Evolutionary conservation across 2,329 filamentous ascomycete species (phyloP), one percentile per base, ranked within the genome.

Genomic region (Macrophomina tecta): DNA sequence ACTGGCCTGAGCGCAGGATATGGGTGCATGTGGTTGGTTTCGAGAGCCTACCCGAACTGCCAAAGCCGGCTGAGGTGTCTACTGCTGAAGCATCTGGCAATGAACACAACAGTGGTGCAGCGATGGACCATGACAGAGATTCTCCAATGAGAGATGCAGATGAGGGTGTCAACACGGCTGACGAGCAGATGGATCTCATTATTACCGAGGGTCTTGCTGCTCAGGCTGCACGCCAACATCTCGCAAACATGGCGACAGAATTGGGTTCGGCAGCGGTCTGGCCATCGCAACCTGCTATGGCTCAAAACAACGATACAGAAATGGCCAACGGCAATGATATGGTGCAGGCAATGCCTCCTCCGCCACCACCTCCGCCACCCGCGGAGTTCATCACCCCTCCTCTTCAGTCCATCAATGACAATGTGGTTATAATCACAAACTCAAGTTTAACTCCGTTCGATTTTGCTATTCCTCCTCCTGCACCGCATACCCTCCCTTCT

Each of bases 141-240:
- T 78, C 77, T 18, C 74, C 75, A 11, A 80, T 80, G 78, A 78
- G 75, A 49, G 78, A 78, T 58, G 72, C 73, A 14, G 78, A 77
- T 56, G 77, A 77, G 45, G 68, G 70, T 11, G 56, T 18, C 36
- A 40, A 62, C 14, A 55, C 32, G 42, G 23, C 45, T 4, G 52
- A 65, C 32, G 65, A 64, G 11, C 38, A 64, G n/a, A 64, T 62
- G 56, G 65, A 67, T 5, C 30, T 62, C 1, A 38, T 62, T 6
- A 64, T 67, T 30, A 51, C 56, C 2, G 65, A 67, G 23, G 64
- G 64, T 4, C 45, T 66, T 34, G 36, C 53, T 14, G 64, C 64
- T 45, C 64, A 66, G 34, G 64, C 64, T 52, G 64, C 64, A 7
- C 64, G 64, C 16, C 52, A 56, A 36, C 62, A 65, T 34, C 30